Base-by-base conservation (phyloP, 306 rosid species). In the Cicer yamashitae region DNA sequence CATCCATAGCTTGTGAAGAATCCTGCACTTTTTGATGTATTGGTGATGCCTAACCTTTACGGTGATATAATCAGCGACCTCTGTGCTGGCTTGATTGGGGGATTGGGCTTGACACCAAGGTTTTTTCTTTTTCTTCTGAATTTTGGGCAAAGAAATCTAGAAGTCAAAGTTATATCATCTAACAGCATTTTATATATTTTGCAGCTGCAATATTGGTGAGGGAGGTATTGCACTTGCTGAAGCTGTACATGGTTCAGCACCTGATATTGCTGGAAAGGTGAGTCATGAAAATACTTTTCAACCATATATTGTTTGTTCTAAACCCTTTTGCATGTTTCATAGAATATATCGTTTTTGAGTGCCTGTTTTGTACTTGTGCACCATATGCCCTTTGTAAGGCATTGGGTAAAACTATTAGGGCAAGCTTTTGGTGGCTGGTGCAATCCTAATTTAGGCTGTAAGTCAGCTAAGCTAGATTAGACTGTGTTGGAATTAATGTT, bases 191-290 rank as follows among this genome's bases (percentile, higher is more conserved):
- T 40, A 57, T 70, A 57, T 59, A 15, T 13, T 59, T 52, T 85
- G 50, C 82, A 94, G 99, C 89, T 86, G 91, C 85, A 96, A 96
- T 84, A 96, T 96, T 75, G 99, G 99, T 30, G 97, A 90, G 87
- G 98, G 98, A 65, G 99, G 99, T 48, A 92, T 96, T 65, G 98
- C 99, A 63, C 99, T 96, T 71, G 99, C 99, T 69, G 99, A 96
- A 88, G 99, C 99, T 79, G 99, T 96, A 54, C 99, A 96, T 79
- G 99, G 99, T 87, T 96, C 99, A 22, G 99, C 99, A 59, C 99
- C 99, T 72, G 99, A 96, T 86, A 96, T 96, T 79, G 99, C 99
- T 50, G 99, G 99, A 89, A 92, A 86, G 99, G 99, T 96, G 72
- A 90, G 80, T 41, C 2, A 25, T 47, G 65, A 53, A 54, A 46